Percentiles rank a stretch among this genome's conserved stretches.
Evolutionary conservation across 1,284 basidiomycete genomes (phyloP).

Genomic region (Mycosarcoma mackinlayi): DNA sequence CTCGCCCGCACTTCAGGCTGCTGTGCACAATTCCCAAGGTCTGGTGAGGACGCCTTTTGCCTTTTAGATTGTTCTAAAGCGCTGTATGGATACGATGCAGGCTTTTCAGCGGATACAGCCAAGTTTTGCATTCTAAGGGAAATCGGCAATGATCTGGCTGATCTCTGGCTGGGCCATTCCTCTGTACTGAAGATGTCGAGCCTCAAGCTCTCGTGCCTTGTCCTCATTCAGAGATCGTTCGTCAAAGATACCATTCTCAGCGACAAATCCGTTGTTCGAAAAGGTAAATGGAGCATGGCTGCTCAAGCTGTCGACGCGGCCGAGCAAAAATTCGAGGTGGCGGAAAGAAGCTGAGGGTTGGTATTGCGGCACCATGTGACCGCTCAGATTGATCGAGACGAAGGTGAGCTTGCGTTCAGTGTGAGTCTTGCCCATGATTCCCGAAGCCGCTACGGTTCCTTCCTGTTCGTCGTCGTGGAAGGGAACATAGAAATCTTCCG

Average conservation of each 20-base stretch:
- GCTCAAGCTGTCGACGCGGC: conserved; percentile 44
- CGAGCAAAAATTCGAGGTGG: conserved; percentile 59
- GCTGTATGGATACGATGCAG: too few species aligned
- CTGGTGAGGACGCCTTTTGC: too few species aligned
- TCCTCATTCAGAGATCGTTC: neutral
- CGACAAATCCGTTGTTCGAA: conserved; percentile 27
- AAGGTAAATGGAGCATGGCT: conserved; percentile 26
- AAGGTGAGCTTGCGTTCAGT: conserved; percentile 63
- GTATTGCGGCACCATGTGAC: conserved; percentile 64
- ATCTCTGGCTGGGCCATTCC: conserved; percentile 27
- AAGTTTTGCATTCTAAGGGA: neutral
- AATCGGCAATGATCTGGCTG: conserved; percentile 33
- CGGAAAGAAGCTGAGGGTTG: conserved; percentile 53
- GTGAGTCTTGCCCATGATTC: conserved; percentile 37
- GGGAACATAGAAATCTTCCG: conserved; percentile 38
- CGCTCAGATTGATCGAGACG: conserved; percentile 38
- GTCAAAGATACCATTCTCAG: conserved; percentile 4
- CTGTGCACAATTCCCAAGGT: too few species aligned
- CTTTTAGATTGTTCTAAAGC: neutral
- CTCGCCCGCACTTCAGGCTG: too few species aligned
- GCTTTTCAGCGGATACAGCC: too few species aligned
- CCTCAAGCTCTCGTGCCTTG: conserved; percentile 8
- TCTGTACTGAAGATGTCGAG: conserved; percentile 17
- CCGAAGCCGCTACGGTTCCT: conserved; percentile 23
- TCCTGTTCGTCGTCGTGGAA: conserved; percentile 29